Evolutionary conservation across 2,329 filamentous ascomycete genomes (phyloP).

Genomic region (Diaporthe citrichinensis): DNA sequence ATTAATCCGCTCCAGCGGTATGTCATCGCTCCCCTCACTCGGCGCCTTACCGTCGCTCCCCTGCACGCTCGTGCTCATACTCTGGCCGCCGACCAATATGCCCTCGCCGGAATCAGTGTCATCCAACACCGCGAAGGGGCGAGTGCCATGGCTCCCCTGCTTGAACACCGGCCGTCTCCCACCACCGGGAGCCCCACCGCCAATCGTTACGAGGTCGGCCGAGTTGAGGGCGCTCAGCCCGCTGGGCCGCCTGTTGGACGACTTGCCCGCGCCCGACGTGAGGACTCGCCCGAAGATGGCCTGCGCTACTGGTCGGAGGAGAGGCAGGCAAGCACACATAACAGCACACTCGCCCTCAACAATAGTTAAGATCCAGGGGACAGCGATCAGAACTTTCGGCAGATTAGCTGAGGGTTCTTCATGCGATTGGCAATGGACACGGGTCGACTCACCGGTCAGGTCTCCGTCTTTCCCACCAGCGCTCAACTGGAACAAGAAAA

Average conservation of each 20-base stretch:
- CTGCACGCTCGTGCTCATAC: conserved; percentile 4
- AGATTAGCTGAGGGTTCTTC: background rate
- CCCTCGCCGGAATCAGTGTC: conserved; percentile 18
- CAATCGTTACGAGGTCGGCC: conserved; percentile 2
- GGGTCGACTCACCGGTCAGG: background rate
- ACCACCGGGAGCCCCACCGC: background rate
- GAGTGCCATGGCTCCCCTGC: background rate
- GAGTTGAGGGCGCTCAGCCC: background rate
- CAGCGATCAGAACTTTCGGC: background rate
- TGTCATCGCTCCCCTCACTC: conserved; percentile 22
- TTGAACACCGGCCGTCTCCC: background rate
- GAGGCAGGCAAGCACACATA: background rate
- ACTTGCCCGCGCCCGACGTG: conserved; percentile 21
- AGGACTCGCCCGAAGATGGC: conserved; percentile 9
- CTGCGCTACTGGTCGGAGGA: conserved; percentile 9
- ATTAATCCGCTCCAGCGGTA: background rate
- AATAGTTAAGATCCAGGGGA: background rate
- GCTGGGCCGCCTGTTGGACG: conserved; percentile 17
- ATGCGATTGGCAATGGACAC: background rate
- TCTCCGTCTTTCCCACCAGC: conserved; percentile 10
- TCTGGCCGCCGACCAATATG: background rate
- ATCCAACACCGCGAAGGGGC: conserved; percentile 9
- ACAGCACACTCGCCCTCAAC: background rate
- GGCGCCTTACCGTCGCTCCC: conserved; percentile 17
- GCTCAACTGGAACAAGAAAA: conserved; percentile 15